Base-by-base conservation (phyloP, 2,329 filamentous ascomycete species). In the Monosporascus sp. region DNA sequence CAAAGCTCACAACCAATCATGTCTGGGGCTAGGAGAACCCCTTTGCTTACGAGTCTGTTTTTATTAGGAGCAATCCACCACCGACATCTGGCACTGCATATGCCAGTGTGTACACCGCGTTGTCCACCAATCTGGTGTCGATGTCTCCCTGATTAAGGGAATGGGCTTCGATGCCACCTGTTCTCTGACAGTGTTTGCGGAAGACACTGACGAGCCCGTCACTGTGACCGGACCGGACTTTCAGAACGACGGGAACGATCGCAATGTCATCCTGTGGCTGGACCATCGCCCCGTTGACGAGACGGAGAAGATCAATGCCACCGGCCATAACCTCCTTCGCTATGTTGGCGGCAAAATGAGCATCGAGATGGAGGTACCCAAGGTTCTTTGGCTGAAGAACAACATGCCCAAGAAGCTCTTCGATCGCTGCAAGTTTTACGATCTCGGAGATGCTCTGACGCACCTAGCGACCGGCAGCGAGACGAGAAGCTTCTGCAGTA, bases 121-220 rank as follows among this genome's bases (percentile, higher is more conserved):
- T 45, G 81, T 97, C 64, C 81, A 80, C 66, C 87, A 96, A 70
- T 88, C 93, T 61, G 86, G 86, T 62, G 86, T 96, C 61, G 85
- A 93, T 64, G 81, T 86, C 5, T 76, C 75, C 58, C 85, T 82
- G 37, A 87, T 99, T 64, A 88, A 88, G 62, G 94, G 94, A 54
- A 91, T 99, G 65, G 94, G 94, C 51, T 97, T 99, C 71, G 94
- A 99, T 70, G 94, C 94, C 22, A 99, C 94, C n/a, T 99, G 94
- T 78, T 99, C 94, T 19, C 83, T 99, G 27, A 84, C 92, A 35
- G 92, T 97, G 62, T 96, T 99, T 74, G 81, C 86, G 52, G 78
- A 89, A 66, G 91, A 96, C 63, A 96, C 90, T 4, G 88, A 96
- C 70, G 89, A 96, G 72, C 94, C 94, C 2, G 79, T 97, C 48